phyloP scores from a whole-genome alignment of 139 green algal genomes.

The Mesostigma viride region DNA sequence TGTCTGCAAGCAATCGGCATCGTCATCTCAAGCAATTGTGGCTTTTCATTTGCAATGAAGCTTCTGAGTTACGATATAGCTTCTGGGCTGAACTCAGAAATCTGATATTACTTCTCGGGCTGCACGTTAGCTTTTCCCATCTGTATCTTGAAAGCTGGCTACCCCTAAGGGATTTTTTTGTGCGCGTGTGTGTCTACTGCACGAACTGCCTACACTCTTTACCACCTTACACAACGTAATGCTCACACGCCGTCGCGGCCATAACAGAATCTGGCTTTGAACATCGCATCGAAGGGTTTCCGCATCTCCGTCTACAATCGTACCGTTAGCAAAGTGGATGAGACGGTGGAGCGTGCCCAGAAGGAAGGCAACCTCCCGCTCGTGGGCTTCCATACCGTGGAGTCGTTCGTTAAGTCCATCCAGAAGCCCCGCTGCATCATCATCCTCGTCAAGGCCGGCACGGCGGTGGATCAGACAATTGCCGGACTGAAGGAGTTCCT shows the following conservation, averaged over 20 bases:
- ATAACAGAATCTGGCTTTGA: slow-evolving; percentile 93
- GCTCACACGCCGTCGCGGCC: background rate
- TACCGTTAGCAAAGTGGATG: slow-evolving; percentile 85
- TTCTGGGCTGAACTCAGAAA: too few relatives aligned
- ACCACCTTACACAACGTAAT: too few relatives aligned
- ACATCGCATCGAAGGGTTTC: slow-evolving; percentile 98
- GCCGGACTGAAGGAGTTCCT: slow-evolving; percentile 67
- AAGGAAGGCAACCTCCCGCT: slow-evolving; percentile 72
- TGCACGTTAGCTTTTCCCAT: background rate
- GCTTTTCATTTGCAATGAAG: background rate
- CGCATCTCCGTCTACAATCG: slow-evolving; percentile 94
- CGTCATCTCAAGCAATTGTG: too few relatives aligned
- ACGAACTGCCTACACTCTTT: too few relatives aligned
- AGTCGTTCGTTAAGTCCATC: slow-evolving; percentile 85
- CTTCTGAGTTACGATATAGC: background rate
- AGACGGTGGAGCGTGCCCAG: slow-evolving; percentile 66
- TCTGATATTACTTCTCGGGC: background rate
- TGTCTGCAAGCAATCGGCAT: background rate
- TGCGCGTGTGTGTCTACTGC: background rate
- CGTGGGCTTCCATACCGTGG: slow-evolving; percentile 75
- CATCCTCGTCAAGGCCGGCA: slow-evolving; percentile 95
- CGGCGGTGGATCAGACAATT: slow-evolving; percentile 90
- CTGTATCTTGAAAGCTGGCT: background rate
- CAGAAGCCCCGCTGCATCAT: slow-evolving; percentile 83
- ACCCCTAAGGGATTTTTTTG: background rate